Evolutionary conservation across 192 early-diverging fungal genomes (phyloP).

Genomic region (Chytriomyces sp.): DNA sequence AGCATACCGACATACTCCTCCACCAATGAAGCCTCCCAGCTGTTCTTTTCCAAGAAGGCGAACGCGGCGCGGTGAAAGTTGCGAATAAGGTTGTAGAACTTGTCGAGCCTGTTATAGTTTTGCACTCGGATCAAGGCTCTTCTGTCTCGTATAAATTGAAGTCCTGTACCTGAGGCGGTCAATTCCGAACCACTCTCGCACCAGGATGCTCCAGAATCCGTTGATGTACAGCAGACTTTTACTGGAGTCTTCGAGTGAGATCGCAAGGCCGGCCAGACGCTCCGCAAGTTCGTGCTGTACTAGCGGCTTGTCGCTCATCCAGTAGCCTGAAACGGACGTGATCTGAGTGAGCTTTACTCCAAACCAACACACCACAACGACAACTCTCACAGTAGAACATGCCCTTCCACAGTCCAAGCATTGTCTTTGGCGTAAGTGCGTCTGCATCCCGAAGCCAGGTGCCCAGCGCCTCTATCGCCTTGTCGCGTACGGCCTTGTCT

Average conservation of each 20-base stretch:
- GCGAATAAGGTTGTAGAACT: constrained; percentile 73
- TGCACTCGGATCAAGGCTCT: background rate
- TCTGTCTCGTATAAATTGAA: background rate
- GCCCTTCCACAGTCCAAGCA: constrained; percentile 89
- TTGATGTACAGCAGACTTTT: constrained; percentile 60
- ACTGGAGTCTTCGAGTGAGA: constrained; percentile 46
- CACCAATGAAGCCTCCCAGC: constrained; percentile 58
- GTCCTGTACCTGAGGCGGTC: constrained; percentile 68
- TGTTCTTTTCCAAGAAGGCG: constrained; percentile 58
- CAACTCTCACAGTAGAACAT: constrained; percentile 81
- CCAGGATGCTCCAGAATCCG: constrained; percentile 70
- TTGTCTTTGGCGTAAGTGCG: constrained; percentile 61
- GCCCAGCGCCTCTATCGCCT: constrained; percentile 63
- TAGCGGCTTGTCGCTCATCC: constrained; percentile 95
- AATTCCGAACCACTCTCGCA: constrained; percentile 74
- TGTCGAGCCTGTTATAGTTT: constrained; percentile 62
- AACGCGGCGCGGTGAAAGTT: constrained; percentile 67
- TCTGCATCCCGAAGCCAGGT: constrained; percentile 58
- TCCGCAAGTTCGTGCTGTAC: constrained; percentile 88
- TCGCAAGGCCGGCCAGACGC: constrained; percentile 65
- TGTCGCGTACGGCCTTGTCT: constrained; percentile 78
- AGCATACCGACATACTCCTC: constrained; percentile 58
- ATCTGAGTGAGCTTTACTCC: no score
- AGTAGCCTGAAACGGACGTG: no score
- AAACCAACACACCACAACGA: no score